Percentiles rank a stretch among this genome's conserved stretches.
These are phyloP conservation scores for Tolypocladium pustulatum DNA, from an alignment of 2,329 filamentous ascomycete genomes.

Conservation along the genomic window DNA sequence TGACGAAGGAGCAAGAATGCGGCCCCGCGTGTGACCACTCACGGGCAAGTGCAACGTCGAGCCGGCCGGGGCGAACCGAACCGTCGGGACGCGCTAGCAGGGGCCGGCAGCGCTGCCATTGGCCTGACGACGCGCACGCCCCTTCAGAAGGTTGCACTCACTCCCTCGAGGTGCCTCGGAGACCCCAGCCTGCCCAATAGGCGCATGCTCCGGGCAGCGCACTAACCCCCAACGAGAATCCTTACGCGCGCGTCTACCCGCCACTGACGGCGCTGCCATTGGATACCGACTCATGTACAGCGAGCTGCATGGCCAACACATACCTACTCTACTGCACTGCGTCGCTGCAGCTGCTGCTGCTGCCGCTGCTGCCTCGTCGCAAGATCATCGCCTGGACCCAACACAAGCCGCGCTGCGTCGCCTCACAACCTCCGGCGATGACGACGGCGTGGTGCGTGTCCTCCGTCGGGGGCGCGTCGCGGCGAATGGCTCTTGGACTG, in stretches of 20 bases:
- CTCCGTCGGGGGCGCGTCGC: background rate
- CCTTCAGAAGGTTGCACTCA: conserved; percentile 2
- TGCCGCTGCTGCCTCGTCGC: background rate
- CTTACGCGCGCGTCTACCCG: conserved; percentile 20
- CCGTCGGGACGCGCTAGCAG: conserved; percentile 25
- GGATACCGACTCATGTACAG: conserved; percentile 18
- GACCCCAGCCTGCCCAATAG: conserved; percentile 13
- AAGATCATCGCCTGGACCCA: background rate
- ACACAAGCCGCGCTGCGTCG: background rate
- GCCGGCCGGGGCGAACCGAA: conserved; percentile 20
- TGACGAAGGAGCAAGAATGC: background rate
- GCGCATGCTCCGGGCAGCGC: conserved; percentile 11
- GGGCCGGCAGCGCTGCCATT: conserved; percentile 8
- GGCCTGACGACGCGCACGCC: conserved; percentile 6
- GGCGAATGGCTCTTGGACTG: background rate
- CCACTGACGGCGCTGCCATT: conserved; percentile 12
- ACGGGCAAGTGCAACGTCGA: background rate
- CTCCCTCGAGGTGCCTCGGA: background rate
- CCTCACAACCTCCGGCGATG: background rate
- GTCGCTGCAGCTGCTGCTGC: no score
- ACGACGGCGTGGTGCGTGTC: background rate
- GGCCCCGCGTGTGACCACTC: conserved; percentile 1
- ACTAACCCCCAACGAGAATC: conserved; percentile 8
- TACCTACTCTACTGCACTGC: no score
- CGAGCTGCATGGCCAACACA: conserved; percentile 20